Percentiles rank a stretch among this genome's conserved stretches.
phyloP scores from a whole-genome alignment of 2,329 filamentous ascomycete species.

The Septoria linicola region DNA sequence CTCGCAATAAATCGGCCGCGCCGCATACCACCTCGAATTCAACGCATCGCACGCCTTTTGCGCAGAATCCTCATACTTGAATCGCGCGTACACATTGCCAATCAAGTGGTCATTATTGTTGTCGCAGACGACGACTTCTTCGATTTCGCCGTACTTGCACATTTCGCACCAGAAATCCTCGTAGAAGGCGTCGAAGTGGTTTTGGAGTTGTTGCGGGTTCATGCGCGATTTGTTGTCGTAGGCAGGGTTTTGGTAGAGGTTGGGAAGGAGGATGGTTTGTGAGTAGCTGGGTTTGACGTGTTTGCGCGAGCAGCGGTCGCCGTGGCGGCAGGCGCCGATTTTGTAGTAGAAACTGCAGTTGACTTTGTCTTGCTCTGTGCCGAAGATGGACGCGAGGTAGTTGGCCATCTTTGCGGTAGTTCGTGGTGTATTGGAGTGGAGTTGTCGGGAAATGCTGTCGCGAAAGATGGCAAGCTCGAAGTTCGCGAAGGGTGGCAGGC shows the following conservation, averaged over 20 bases:
- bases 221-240: slow-evolving; percentile 81
- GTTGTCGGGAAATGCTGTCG: slow-evolving; percentile 1
- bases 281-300: slow-evolving; percentile 99
- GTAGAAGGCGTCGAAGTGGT: slow-evolving; percentile 99
- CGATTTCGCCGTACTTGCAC: slow-evolving; percentile 96
- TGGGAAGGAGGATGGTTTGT: slow-evolving; percentile 95
- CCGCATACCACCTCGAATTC: slow-evolving; percentile 95
- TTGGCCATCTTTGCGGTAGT: slow-evolving; percentile 26
- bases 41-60: slow-evolving; percentile 91
- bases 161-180: slow-evolving; percentile 99
- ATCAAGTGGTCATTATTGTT: slow-evolving; percentile 99
- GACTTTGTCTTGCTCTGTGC: slow-evolving; percentile 97
- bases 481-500: neutral
- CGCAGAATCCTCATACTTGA: slow-evolving; percentile 98
- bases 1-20: slow-evolving; percentile 96
- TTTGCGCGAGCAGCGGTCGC: slow-evolving; percentile 95
- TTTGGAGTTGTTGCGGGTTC: slow-evolving; percentile 93
- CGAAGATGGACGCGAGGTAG: slow-evolving; percentile 91
- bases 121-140: slow-evolving; percentile 97
- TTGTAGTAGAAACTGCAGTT: slow-evolving; percentile 99
- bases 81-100: slow-evolving; percentile 97
- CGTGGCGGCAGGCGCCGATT: slow-evolving; percentile 97
- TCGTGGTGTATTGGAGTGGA: neutral
- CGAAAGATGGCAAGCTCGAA: neutral
- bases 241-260: slow-evolving; percentile 97